A percentile compares a stretch with the other conserved stretches of the same genome.
Evolutionary conservation across 768 basidiomycete genomes (phyloP).

Genomic region (Kwoniella europaea): DNA sequence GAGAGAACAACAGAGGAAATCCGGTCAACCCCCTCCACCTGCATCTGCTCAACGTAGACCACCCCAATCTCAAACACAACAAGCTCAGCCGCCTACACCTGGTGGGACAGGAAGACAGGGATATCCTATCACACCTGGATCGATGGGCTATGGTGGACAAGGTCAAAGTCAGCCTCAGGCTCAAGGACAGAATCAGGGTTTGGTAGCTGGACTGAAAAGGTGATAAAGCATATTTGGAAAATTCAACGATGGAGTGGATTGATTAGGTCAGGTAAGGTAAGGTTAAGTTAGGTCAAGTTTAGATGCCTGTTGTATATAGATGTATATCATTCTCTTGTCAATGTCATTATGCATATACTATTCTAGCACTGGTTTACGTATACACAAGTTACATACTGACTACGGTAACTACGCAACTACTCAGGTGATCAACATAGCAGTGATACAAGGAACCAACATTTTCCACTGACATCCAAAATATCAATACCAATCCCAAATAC

Average conservation of each 20-base stretch:
- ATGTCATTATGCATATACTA: too few species aligned
- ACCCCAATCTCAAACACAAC: background rate
- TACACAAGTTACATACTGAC: too few species aligned
- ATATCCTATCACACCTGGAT: conserved; percentile 24
- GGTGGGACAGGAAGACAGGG: conserved; percentile 22
- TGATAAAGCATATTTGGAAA: too few species aligned
- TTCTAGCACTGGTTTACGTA: too few species aligned
- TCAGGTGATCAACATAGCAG: too few species aligned
- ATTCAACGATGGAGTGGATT: too few species aligned
- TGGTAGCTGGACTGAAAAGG: conserved; percentile 38
- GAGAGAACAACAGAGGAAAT: conserved; percentile 20
- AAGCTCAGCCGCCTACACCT: conserved; percentile 36
- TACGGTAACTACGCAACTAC: too few species aligned
- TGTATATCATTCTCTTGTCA: background rate
- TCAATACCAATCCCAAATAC: too few species aligned
- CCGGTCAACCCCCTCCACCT: conserved; percentile 15
- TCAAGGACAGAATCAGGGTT: conserved; percentile 17
- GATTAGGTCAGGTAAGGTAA: too few species aligned
- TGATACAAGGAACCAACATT: too few species aligned
- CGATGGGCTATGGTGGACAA: background rate
- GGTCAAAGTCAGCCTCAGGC: background rate
- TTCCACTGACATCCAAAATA: too few species aligned
- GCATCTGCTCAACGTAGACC: conserved; percentile 13
- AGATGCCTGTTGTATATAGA: background rate
- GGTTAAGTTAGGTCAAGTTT: too few species aligned